Percentiles rank a stretch among this genome's conserved stretches.
Conservation (phyloP, 345 rosid genomes). For the Citrus unshiu region DNA sequence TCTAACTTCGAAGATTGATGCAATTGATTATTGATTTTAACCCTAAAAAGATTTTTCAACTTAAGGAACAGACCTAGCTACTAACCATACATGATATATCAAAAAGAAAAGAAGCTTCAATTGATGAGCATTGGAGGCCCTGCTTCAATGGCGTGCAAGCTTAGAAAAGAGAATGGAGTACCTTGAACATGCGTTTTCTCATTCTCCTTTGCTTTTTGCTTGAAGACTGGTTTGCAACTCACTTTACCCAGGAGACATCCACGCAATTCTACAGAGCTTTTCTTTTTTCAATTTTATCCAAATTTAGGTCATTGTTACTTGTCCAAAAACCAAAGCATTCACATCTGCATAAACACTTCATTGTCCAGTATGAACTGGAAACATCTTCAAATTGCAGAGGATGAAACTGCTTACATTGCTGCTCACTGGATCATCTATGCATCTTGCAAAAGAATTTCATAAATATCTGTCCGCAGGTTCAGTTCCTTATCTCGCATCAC, state of each 20-base stretch:
- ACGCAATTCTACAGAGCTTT: not conserved
- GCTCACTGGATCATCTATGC: constrained; percentile 9
- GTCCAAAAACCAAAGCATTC: not conserved
- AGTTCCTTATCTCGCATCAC: constrained; percentile 95
- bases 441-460: constrained; percentile 88
- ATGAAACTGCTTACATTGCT: not conserved
- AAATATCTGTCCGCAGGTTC: constrained; percentile 90
- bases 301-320: not conserved
- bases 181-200: not conserved
- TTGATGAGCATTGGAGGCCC: not conserved
- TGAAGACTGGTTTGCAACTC: not conserved
- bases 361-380: not conserved
- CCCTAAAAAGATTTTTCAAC: not conserved
- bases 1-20: not conserved
- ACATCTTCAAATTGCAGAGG: not conserved
- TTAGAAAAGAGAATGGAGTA: not conserved
- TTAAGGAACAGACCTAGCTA: not conserved
- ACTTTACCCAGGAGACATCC: not conserved
- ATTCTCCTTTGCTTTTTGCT: not conserved
- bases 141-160: not conserved
- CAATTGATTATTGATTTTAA: not conserved
- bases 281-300: not conserved
- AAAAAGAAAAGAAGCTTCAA: not conserved
- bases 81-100: not conserved
- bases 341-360: not conserved